These are phyloP conservation scores for Ulmus americana DNA, from an alignment of 331 rosid genomes.

Conservation along the genomic window DNA sequence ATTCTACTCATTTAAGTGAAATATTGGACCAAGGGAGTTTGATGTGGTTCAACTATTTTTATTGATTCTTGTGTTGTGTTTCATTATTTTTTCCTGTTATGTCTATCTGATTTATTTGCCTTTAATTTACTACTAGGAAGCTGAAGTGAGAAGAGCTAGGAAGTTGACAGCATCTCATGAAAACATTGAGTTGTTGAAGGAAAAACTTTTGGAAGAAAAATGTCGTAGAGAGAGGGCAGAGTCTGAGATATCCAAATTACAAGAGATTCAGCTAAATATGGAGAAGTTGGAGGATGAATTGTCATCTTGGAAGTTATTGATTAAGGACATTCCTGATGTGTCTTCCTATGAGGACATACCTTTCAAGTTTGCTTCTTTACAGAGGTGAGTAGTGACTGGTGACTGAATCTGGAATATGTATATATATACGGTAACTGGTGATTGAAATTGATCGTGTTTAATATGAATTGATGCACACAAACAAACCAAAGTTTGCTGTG, in stretches of 20 bases:
- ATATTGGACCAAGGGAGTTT: not conserved
- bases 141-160: constrained; percentile 89
- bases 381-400: constrained; percentile 48
- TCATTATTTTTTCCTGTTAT: not conserved
- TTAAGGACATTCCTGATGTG: constrained; percentile 67
- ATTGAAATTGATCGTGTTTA: not conserved
- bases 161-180: constrained; percentile 73
- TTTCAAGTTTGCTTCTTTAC: constrained; percentile 66
- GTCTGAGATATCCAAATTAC: constrained; percentile 63
- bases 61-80: not conserved
- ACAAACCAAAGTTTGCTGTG: not conserved
- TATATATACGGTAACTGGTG: not conserved
- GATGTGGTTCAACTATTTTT: not conserved
- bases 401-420: not conserved
- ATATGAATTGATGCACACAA: not conserved
- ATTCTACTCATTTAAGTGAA: not conserved
- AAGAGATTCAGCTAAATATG: constrained; percentile 55
- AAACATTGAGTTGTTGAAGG: constrained; percentile 64
- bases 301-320: constrained; percentile 56
- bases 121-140: constrained; percentile 49
- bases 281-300: constrained; percentile 71
- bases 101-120: constrained; percentile 11
- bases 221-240: constrained; percentile 63
- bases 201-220: constrained; percentile 75
- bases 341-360: constrained; percentile 72